Base-by-base conservation (phyloP, 768 basidiomycete genomes). In the Russula virescens region DNA sequence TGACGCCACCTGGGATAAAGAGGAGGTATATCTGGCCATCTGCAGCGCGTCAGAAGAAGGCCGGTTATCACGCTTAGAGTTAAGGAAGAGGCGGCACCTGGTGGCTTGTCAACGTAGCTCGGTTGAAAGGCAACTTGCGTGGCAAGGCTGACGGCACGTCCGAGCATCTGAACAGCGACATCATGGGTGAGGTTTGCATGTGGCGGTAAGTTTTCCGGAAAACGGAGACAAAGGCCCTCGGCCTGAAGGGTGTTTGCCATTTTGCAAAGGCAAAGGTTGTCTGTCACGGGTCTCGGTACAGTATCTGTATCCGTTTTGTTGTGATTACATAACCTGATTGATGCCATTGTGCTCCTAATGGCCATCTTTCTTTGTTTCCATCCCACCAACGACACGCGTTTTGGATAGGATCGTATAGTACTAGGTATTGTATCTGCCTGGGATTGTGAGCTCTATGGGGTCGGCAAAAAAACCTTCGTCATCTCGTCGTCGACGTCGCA, bases 41-140 rank as follows among this genome's bases (percentile, higher is more conserved):
- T 89, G 58, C 10, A 46, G 50, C 18, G 52, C 35, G 47, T 28
- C 14, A 55, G 35, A 42, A 52, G 35, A 28, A 16, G 25, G 51
- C 31, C 5, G 31, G 8, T 3, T 3, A 38, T 19, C 1, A 23
- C 11, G n/a, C 26, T 8, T 9, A 19, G 49, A 25, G 16, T 5
- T 26, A 34, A 21, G 26, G 26, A 19, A 42, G 35, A 14, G 9
- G 56, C 38, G 49, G 58, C 7, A 89, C 90, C 90, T 68, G 74
- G 68, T 35, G 90, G 89, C 66, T 87, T 88, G 79, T 93, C 91
- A 40, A 93, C 81, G 68, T 83, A 92, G 2, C 81, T 76, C 86
- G 89, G 91, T 7, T 75, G 68, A 69, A 88, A 92, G 3, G 90
- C 88, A 21, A 81, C 73, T 18, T 72, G 81, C 48, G 78, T 77